phyloP scores from a whole-genome alignment of 2,329 filamentous ascomycete genomes.

The Pseudogymnoascus sp. region DNA sequence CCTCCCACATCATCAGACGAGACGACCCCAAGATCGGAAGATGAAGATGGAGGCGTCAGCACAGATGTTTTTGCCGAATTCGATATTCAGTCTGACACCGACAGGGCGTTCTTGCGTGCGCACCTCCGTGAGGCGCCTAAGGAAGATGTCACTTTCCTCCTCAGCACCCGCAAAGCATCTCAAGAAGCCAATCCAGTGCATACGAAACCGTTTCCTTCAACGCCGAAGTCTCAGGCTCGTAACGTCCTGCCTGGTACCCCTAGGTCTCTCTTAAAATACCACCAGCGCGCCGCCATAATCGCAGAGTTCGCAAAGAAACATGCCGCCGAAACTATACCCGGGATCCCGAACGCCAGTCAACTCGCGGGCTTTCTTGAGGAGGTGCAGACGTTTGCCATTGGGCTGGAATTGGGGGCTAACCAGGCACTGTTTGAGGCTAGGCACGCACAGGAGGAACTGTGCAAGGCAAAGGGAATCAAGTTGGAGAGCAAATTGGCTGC shows the following conservation, averaged over 20 bases:
- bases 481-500: not conserved
- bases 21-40: not conserved
- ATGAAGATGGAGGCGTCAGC: not conserved
- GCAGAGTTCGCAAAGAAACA: not conserved
- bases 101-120: not conserved
- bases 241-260: not conserved
- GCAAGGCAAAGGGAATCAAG: not conserved
- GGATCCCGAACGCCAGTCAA: not conserved
- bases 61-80: not conserved
- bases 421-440: constrained; percentile 5
- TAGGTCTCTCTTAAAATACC: not conserved
- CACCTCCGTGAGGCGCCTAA: not conserved
- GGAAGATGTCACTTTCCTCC: constrained; percentile 2
- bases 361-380: not conserved
- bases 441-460: not conserved
- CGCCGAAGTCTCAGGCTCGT: not conserved
- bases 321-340: not conserved
- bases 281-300: not conserved
- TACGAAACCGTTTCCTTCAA: not conserved
- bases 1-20: not conserved
- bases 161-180: not conserved
- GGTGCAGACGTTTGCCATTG: not conserved
- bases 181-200: not conserved
- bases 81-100: not conserved
- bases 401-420: not conserved